Base-by-base conservation (phyloP, 768 basidiomycete genomes). In the Termitomyces heimii region DNA sequence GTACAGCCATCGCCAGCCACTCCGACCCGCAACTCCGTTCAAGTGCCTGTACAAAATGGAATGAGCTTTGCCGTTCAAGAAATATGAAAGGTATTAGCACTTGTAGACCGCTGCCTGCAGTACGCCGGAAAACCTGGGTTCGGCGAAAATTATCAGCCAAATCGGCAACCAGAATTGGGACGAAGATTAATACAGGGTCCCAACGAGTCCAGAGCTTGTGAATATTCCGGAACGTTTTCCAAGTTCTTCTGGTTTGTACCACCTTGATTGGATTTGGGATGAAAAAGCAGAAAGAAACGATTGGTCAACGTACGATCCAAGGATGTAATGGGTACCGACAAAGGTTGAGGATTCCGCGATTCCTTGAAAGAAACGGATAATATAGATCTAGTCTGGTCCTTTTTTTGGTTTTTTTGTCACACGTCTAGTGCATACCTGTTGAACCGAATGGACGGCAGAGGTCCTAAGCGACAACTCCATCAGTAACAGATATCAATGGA, bases 291-390 rank as follows among this genome's bases (percentile, higher is more conserved):
- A 20, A 40, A 26, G 8, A 52, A 28, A 46, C 42, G 5, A 31
- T 26, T n/a, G 47, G 5, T 45, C 22, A 1, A 77, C 83, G 57
- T 63, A 87, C 86, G 84, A 84, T 60, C 88, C 86, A 18, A 89
- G 81, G 60, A 88, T 74, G 63, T 86, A 86, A 61, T 86, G 86
- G 16, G 85, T 83, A 35, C 88, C 88, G 28, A 85, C 85, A 67
- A 90, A 91, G 1, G 87, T 90, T 8, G 86, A 88, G 0, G 86
- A 80, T 68, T 90, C 88, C 7, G 83, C 80, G 56, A 88, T 73
- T 24, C 85, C 89, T 68, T 88, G 86, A 54, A 89, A 78, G 66
- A 90, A 89, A 9, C 86, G 78, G 58, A 89, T 85, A 29, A 75
- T 84, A 67, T 84, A 86, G 51, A 89, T 71, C 84, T 86, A 37